phyloP scores from a whole-genome alignment of 2,329 filamentous ascomycete species.

The Cyphellophora europaea region DNA sequence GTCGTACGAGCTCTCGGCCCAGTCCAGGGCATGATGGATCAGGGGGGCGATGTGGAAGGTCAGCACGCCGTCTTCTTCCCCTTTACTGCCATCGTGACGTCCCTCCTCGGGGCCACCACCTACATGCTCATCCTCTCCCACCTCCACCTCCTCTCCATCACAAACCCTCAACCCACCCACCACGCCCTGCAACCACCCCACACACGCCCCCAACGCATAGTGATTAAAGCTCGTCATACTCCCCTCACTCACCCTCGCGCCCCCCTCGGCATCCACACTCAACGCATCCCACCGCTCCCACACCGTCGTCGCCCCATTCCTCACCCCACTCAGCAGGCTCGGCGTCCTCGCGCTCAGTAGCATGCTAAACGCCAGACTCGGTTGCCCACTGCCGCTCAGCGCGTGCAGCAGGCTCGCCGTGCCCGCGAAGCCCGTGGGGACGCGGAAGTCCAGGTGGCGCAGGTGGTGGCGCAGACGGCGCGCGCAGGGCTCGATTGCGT shows the following conservation, averaged over 20 bases:
- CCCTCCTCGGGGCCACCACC: no score
- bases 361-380: constrained; percentile 29
- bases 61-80: no score
- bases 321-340: constrained; percentile 31
- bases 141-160: no score
- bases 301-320: constrained; percentile 32
- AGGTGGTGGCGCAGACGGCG: constrained; percentile 20
- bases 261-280: constrained; percentile 27
- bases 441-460: constrained; percentile 19
- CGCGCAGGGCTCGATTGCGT: constrained; percentile 9
- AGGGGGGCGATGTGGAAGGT: no score
- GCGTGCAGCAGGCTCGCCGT: constrained; percentile 23
- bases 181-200: constrained; percentile 28
- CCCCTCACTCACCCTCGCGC: constrained; percentile 31
- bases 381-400: constrained; percentile 17
- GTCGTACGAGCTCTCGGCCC: no score
- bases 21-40: no score
- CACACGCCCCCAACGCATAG: constrained; percentile 31
- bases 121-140: no score
- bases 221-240: constrained; percentile 36
- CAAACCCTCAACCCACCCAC: constrained; percentile 24
- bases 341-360: constrained; percentile 26
- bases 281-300: constrained; percentile 38
- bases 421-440: constrained; percentile 28
- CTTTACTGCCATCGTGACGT: no score